Evolutionary conservation across 31 red algal genomes (phyloP).

Genomic region (Asparagopsis taxiformis): DNA sequence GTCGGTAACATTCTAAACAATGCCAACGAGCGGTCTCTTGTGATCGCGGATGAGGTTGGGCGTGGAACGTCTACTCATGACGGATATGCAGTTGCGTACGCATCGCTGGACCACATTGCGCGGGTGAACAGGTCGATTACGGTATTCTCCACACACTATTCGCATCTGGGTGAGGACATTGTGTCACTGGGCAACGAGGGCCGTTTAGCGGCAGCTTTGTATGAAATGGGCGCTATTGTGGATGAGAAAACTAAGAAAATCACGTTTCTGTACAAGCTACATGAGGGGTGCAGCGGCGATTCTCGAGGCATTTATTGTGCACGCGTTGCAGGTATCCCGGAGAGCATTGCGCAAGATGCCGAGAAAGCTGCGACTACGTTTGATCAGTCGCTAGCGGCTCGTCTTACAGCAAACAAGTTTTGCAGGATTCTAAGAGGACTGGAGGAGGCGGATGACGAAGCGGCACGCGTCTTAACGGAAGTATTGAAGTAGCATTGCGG

Average conservation of each 20-base stretch:
- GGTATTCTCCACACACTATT: conserved; percentile 97
- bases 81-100: conserved; percentile 87
- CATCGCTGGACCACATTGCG: conserved; percentile 60
- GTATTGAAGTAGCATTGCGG: too few species aligned
- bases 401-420: conserved; percentile 29
- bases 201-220: conserved; percentile 11
- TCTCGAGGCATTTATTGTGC: conserved; percentile 89
- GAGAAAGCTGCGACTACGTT: conserved; percentile 42
- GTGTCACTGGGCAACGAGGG: conserved; percentile 4
- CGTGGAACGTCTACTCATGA: conserved; percentile 97
- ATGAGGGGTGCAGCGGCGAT: conserved; percentile 29
- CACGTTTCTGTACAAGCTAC: conserved; percentile 84
- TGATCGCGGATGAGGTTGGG: conserved; percentile 91
- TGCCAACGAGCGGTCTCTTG: conserved; percentile 76
- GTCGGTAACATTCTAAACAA: conserved; percentile 67
- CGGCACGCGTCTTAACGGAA: too few species aligned
- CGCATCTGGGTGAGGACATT: conserved; percentile 65
- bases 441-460: conserved; percentile 1
- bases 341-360: conserved; percentile 43
- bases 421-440: conserved; percentile 1
- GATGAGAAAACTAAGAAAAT: conserved; percentile 75
- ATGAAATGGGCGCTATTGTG: conserved; percentile 68
- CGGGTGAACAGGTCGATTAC: conserved; percentile 57
- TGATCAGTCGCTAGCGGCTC: conserved; percentile 31
- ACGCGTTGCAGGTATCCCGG: conserved; percentile 67